Base-by-base conservation (phyloP, 1,139 yeast species). In the Spencermartinsiella ligniputridi region DNA sequence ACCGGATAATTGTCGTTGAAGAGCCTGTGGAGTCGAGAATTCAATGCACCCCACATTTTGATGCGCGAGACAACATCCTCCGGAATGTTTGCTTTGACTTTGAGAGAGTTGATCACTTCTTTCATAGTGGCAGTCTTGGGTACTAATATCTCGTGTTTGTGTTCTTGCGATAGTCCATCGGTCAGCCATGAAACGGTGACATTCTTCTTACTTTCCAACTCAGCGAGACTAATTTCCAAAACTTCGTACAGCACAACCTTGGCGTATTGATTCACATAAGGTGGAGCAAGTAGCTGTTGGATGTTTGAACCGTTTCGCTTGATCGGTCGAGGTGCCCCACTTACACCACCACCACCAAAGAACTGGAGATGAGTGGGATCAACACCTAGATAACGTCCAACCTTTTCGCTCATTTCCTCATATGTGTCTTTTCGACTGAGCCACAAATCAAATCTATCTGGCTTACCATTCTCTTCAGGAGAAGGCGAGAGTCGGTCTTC, bases 191-290 rank as follows among this genome's bases (percentile, higher is more conserved):
- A 51, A 13, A 68, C 51, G 48, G 75, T 78, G 33, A 90, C 67
- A 6, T 78, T 66, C 50, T 79, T 78, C 79, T 88, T 77, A 52
- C 76, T 79, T 63, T 94, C 98, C 55, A 83, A 76, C 51, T 89
- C 95, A 32, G 70, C 74, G 49, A 92, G 68, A 4, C 90, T 79
- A 40, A 89, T 81, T 36, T 79, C 83, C 56, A 94, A 72, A 1
- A 84, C 67, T 57, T 90, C 96, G 61, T 85, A 92, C 54, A 76
- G 41, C 17, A 66, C 51, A n/a, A 56, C 49, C 16, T 47, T 51
- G 56, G 58, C 49, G 15, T 45, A 44, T 45, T 70, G 73, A 13
- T 55, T 56, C n/a, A 54, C 43, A 45, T 76, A 69, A 35, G 75
- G 64, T 20, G 69, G 63, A 30, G 67, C 61, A 13, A 68, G 57